Evolutionary conservation across 129 eudicot genomes (phyloP).

Genomic region (Lactuca saligna): DNA sequence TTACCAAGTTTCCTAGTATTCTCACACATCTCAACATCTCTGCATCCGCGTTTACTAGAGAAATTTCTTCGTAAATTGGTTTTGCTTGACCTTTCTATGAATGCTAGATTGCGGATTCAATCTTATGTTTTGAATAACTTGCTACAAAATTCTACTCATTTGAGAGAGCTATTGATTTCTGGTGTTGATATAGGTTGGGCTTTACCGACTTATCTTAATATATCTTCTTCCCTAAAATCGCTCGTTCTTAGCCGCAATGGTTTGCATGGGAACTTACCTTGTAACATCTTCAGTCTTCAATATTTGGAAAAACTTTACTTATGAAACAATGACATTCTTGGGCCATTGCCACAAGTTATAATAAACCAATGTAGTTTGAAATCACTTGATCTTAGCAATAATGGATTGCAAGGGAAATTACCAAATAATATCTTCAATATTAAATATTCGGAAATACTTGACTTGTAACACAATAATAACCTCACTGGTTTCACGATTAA

Average conservation of each 20-base stretch:
- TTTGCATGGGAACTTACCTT: slow-evolving; percentile 34
- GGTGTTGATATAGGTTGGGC: not conserved
- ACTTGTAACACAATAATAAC: too few relatives aligned
- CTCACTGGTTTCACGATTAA: not conserved
- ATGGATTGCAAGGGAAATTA: too few relatives aligned
- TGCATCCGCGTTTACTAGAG: too few relatives aligned
- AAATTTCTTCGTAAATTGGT: slow-evolving; percentile 8
- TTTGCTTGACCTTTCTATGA: slow-evolving; percentile 21
- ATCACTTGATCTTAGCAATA: too few relatives aligned
- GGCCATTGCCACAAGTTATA: slow-evolving; percentile 4
- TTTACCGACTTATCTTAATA: slow-evolving; percentile 14
- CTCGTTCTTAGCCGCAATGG: slow-evolving; percentile 21
- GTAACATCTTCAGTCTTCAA: slow-evolving; percentile 24
- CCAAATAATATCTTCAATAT: too few relatives aligned
- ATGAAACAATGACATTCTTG: not conserved
- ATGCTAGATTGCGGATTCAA: too few relatives aligned
- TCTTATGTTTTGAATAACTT: slow-evolving; percentile 5
- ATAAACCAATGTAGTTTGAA: too few relatives aligned
- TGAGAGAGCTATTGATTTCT: slow-evolving; percentile 13
- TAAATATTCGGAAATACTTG: too few relatives aligned
- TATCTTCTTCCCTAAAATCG: slow-evolving; percentile 25
- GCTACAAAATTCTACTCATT: slow-evolving; percentile 19
- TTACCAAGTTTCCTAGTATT: too few relatives aligned
- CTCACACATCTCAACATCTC: too few relatives aligned
- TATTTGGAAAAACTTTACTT: slow-evolving; percentile 23